Evolutionary conservation across 2,329 filamentous ascomycete genomes (phyloP).

Genomic region (Trichoderma breve): DNA sequence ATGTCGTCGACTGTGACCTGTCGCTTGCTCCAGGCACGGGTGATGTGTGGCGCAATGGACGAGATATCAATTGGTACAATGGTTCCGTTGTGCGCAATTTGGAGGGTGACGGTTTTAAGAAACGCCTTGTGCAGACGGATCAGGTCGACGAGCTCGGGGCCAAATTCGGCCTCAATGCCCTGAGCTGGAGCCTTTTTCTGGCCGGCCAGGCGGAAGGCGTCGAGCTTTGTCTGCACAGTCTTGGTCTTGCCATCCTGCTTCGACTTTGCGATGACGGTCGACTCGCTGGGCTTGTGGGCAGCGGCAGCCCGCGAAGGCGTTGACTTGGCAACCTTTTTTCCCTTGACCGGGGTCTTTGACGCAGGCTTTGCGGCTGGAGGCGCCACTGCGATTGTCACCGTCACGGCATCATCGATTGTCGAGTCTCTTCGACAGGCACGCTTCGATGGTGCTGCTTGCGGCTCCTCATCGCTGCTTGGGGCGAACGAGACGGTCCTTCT

Average conservation of each 20-base stretch:
- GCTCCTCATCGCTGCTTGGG: constrained; percentile 36
- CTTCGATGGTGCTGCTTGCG: constrained; percentile 26
- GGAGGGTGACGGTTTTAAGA: constrained; percentile 64
- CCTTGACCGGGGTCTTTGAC: constrained; percentile 25
- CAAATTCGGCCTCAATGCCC: constrained; percentile 36
- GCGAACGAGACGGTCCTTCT: constrained; percentile 34
- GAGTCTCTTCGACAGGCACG: constrained; percentile 32
- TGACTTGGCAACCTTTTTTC: constrained; percentile 34
- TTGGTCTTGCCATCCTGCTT: constrained; percentile 31
- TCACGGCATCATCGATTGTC: neutral
- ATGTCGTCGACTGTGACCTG: constrained; percentile 65
- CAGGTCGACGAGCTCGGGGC: constrained; percentile 56
- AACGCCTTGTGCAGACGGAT: constrained; percentile 65
- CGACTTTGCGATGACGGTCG: constrained; percentile 34
- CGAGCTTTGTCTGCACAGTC: constrained; percentile 37
- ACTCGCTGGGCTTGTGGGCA: constrained; percentile 33
- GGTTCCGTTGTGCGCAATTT: constrained; percentile 66
- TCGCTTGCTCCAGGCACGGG: constrained; percentile 70
- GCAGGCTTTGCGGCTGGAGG: neutral
- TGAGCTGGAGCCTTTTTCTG: constrained; percentile 31
- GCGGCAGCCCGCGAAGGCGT: constrained; percentile 30
- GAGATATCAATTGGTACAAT: constrained; percentile 62
- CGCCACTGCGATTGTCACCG: neutral
- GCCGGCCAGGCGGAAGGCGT: constrained; percentile 37
- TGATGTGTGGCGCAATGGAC: constrained; percentile 59